These are phyloP conservation scores for Sarocladium brachiariae DNA, from an alignment of 2,329 filamentous ascomycete species.

Conservation along the genomic window DNA sequence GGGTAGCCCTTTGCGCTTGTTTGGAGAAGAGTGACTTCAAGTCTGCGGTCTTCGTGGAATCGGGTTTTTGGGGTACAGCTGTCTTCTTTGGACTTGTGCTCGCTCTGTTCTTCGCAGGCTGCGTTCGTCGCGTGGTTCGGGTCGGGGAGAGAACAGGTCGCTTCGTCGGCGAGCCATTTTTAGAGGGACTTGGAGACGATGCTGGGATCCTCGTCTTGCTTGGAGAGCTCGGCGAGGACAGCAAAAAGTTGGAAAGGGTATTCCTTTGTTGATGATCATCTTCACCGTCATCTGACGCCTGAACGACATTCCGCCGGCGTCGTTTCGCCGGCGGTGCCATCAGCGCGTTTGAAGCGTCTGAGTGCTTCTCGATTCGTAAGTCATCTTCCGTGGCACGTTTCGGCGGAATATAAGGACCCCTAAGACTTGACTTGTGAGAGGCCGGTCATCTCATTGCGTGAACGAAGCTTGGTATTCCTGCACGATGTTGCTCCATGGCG, in stretches of 20 bases:
- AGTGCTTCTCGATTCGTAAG: background rate
- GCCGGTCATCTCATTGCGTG: background rate
- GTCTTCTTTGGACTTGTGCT: slow-evolving; percentile 33
- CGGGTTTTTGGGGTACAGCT: slow-evolving; percentile 34
- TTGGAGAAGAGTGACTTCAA: slow-evolving; percentile 55
- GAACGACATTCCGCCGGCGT: slow-evolving; percentile 49
- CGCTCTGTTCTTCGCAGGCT: slow-evolving; percentile 22
- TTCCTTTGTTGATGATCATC: slow-evolving; percentile 35
- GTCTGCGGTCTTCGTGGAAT: slow-evolving; percentile 49
- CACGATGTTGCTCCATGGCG: background rate
- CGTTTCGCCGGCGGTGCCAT: slow-evolving; percentile 56
- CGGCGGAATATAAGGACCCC: background rate
- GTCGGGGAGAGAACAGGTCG: slow-evolving; percentile 17
- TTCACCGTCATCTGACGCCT: slow-evolving; percentile 43
- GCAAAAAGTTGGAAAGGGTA: slow-evolving; percentile 46
- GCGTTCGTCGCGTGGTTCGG: slow-evolving; percentile 19
- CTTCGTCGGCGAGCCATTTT: slow-evolving; percentile 15
- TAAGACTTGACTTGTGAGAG: background rate
- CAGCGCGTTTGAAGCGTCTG: slow-evolving; percentile 26
- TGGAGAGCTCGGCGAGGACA: slow-evolving; percentile 43
- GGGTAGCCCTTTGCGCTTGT: slow-evolving; percentile 45
- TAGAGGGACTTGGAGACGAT: slow-evolving; percentile 35
- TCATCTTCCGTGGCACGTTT: background rate
- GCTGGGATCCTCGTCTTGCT: slow-evolving; percentile 24
- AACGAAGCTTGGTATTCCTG: background rate